phyloP scores from a whole-genome alignment of 352 stramenopile genomes.

The Thalassiosira mediterranea region DNA sequence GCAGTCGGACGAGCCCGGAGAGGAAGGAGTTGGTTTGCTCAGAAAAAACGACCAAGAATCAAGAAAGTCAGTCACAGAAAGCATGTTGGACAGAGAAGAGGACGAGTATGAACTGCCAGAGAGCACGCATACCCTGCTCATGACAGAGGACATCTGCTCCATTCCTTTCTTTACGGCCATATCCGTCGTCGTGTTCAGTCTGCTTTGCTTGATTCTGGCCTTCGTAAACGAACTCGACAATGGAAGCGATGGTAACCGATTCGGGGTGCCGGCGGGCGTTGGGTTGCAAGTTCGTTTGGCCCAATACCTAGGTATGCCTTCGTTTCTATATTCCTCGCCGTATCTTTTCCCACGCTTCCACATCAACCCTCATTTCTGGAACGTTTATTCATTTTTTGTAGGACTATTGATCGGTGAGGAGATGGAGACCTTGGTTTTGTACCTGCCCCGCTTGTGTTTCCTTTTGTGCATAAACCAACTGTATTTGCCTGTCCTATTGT shows the following conservation, averaged over 20 bases:
- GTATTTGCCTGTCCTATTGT: constrained; percentile 3
- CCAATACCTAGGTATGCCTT: constrained; percentile 32
- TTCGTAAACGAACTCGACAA: constrained; percentile 46
- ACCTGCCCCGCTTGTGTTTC: too few relatives aligned
- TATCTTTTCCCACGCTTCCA: too few relatives aligned
- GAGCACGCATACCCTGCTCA: constrained; percentile 49
- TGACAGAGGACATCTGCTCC: constrained; percentile 20
- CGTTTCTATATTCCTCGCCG: too few relatives aligned
- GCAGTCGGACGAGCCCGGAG: neutral
- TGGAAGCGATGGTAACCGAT: constrained; percentile 15
- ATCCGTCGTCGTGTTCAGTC: neutral
- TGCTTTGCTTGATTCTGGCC: constrained; percentile 26
- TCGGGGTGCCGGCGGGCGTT: constrained; percentile 37
- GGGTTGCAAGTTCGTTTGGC: constrained; percentile 7
- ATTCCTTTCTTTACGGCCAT: constrained; percentile 27
- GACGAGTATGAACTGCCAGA: constrained; percentile 43
- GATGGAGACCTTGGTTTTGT: too few relatives aligned
- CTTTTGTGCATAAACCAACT: too few relatives aligned
- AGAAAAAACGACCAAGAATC: neutral
- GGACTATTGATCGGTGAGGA: constrained; percentile 1
- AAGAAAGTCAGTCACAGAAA: too few relatives aligned
- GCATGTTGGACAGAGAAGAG: too few relatives aligned
- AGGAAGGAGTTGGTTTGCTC: constrained; percentile 9
- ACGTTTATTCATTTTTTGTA: too few relatives aligned
- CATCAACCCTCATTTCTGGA: too few relatives aligned